Percentiles rank a stretch among this genome's conserved stretches.
Conservation (phyloP, 1,139 yeast genomes). For the Debaryomyces robertsiae region DNA sequence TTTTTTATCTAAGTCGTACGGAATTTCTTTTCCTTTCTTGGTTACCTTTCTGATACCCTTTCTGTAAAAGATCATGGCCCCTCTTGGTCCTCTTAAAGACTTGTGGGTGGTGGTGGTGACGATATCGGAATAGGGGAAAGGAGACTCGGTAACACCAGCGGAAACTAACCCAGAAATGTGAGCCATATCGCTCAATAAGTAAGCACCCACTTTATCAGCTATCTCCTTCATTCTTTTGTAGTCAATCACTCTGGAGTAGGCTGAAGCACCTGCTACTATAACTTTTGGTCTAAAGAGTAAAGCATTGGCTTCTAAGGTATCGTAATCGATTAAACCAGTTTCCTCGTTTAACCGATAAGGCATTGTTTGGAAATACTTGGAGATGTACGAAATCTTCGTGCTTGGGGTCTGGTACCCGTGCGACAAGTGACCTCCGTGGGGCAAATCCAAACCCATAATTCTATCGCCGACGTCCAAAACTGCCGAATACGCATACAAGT, state of each 20-base stretch:
- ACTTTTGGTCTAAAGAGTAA: constrained; percentile 89
- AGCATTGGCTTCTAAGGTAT: constrained; percentile 81
- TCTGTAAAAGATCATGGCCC: constrained; percentile 97
- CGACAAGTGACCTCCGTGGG: constrained; percentile 96
- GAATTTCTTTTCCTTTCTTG: constrained; percentile 85
- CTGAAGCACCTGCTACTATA: constrained; percentile 95
- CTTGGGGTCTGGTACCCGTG: constrained; percentile 94
- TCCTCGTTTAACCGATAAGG: constrained; percentile 85
- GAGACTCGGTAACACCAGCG: constrained; percentile 89
- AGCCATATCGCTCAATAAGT: constrained; percentile 92
- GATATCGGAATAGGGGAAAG: constrained; percentile 91
- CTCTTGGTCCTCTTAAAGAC: constrained; percentile 97
- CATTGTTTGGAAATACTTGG: constrained; percentile 96
- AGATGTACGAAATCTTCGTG: constrained; percentile 84
- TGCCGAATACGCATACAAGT: constrained; percentile 92
- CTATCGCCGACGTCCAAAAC: constrained; percentile 88
- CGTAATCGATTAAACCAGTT: constrained; percentile 92
- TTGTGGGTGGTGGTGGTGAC: constrained; percentile 98
- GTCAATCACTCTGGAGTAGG: constrained; percentile 89
- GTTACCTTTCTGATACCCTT: constrained; percentile 84
- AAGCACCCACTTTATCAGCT: constrained; percentile 93
- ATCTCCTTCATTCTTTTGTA: constrained; percentile 86
- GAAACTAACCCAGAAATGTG: constrained; percentile 94
- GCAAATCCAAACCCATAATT: constrained; percentile 93
- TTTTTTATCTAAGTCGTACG: constrained; percentile 83